These are phyloP conservation scores for Lentinula edodes DNA, from an alignment of 768 basidiomycete species.

Conservation along the genomic window DNA sequence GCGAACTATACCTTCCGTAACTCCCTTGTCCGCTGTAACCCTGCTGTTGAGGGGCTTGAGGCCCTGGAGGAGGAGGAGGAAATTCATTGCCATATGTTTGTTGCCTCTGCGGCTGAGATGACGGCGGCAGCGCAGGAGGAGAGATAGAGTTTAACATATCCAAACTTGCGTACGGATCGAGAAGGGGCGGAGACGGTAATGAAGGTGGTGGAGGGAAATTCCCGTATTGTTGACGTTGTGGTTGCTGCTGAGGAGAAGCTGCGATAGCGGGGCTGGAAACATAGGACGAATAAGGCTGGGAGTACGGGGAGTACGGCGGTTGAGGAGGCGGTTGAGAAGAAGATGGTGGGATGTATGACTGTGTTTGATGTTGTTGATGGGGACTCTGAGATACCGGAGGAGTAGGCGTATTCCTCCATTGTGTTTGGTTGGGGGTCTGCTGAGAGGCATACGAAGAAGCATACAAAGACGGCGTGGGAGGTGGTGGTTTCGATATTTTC, in stretches of 20 bases:
- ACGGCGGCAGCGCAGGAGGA: conserved; percentile 7
- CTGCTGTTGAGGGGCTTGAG: neutral
- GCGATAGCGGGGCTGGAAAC: conserved; percentile 11
- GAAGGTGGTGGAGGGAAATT: conserved; percentile 6
- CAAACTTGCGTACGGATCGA: conserved; percentile 31
- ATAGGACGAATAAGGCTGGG: conserved; percentile 16
- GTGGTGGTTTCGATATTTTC: conserved; percentile 31
- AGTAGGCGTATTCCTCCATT: neutral
- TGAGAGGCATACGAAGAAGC: conserved; percentile 15
- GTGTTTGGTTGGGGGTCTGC: neutral
- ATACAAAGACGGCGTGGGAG: conserved; percentile 21
- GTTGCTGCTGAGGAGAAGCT: conserved; percentile 7
- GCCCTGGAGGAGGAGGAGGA: conserved; percentile 8
- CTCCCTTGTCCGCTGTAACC: neutral
- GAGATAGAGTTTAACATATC: conserved; percentile 17
- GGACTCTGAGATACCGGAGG: neutral
- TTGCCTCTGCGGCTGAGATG: conserved; percentile 13
- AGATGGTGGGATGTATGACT: conserved; percentile 8
- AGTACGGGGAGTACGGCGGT: conserved; percentile 9
- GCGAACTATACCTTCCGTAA: neutral
- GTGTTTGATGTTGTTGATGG: conserved; percentile 13
- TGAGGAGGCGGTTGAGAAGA: conserved; percentile 1
- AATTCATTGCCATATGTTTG: conserved; percentile 6
- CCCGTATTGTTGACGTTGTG: neutral
- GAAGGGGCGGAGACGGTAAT: conserved; percentile 14